Percentiles rank a stretch among this genome's conserved stretches.
Conservation (phyloP, 169 alveolate species). For the Eimeria necatrix region DNA sequence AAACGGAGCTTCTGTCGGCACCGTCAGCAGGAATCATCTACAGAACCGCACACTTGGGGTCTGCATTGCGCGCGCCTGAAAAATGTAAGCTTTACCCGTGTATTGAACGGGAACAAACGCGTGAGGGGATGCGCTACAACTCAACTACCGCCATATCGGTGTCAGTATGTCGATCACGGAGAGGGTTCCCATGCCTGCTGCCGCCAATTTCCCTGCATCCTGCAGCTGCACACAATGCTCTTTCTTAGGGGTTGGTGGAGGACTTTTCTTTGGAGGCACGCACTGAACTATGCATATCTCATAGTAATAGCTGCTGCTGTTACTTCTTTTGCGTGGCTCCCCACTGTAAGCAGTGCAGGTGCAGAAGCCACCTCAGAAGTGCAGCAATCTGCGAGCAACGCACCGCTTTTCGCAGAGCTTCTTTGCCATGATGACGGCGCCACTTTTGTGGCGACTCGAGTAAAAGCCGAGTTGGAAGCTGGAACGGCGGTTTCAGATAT, state of each 20-base stretch:
- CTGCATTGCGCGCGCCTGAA: no score
- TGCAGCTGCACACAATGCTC: neutral
- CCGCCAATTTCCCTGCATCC: neutral
- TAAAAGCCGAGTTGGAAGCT: conserved; percentile 9
- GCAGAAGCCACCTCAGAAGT: neutral
- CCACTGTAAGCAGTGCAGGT: neutral
- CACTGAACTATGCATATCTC: neutral
- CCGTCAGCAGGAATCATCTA: no score
- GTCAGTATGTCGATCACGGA: conserved; percentile 5
- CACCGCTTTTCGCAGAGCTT: conserved; percentile 58
- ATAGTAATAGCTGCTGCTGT: conserved; percentile 17
- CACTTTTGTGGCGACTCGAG: conserved; percentile 26
- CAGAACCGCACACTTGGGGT: no score
- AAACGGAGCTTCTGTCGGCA: neutral
- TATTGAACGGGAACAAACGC: neutral
- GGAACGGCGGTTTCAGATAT: conserved; percentile 14
- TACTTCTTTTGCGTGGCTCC: neutral
- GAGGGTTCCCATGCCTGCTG: neutral
- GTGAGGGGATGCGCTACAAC: neutral
- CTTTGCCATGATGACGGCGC: conserved; percentile 26
- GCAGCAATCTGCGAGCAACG: neutral
- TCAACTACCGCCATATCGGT: neutral
- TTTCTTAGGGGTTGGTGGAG: neutral
- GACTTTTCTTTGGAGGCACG: neutral
- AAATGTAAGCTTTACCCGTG: no score